Percentiles rank a stretch among this genome's conserved stretches.
These are phyloP conservation scores for Orbilia blumenaviensis DNA, from an alignment of 2,329 filamentous ascomycete genomes.

Conservation along the genomic window DNA sequence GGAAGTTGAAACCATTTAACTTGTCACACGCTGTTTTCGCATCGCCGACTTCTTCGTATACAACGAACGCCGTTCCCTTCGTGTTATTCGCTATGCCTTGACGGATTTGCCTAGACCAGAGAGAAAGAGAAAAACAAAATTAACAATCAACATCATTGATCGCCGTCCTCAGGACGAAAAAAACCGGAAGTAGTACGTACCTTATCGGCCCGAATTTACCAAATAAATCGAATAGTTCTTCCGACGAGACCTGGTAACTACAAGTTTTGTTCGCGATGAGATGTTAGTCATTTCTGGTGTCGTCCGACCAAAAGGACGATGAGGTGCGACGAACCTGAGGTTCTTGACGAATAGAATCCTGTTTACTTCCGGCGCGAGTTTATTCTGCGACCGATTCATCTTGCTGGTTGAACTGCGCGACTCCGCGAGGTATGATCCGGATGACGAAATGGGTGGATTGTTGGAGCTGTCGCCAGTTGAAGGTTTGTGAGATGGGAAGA, in stretches of 20 bases:
- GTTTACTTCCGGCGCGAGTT: constrained; percentile 99
- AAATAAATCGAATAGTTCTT: constrained; percentile 98
- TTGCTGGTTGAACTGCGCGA: constrained; percentile 66
- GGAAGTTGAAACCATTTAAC: constrained; percentile 99
- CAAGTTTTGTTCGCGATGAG: constrained; percentile 68
- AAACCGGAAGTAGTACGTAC: constrained; percentile 66
- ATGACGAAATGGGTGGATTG: background rate
- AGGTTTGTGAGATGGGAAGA: constrained; percentile 18
- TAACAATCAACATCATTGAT: background rate
- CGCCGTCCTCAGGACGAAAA: background rate
- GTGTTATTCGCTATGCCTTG: constrained; percentile 97
- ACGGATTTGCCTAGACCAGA: constrained; percentile 86
- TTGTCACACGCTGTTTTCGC: constrained; percentile 99
- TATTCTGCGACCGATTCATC: constrained; percentile 89
- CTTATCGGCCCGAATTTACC: constrained; percentile 95
- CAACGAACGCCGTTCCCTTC: constrained; percentile 97
- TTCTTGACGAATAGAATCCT: constrained; percentile 99
- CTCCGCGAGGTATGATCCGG: background rate
- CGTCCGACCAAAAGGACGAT: background rate
- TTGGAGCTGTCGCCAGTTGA: constrained; percentile 5
- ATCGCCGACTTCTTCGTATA: constrained; percentile 99
- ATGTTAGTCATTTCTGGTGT: constrained; percentile 7
- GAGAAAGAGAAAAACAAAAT: constrained; percentile 31
- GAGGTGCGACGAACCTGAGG: constrained; percentile 74
- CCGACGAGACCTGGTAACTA: constrained; percentile 98